A percentile compares a stretch with the other conserved stretches of the same genome.
Evolutionary conservation across 345 rosid genomes (phyloP).

Genomic region (Lagerstroemia speciosa): DNA sequence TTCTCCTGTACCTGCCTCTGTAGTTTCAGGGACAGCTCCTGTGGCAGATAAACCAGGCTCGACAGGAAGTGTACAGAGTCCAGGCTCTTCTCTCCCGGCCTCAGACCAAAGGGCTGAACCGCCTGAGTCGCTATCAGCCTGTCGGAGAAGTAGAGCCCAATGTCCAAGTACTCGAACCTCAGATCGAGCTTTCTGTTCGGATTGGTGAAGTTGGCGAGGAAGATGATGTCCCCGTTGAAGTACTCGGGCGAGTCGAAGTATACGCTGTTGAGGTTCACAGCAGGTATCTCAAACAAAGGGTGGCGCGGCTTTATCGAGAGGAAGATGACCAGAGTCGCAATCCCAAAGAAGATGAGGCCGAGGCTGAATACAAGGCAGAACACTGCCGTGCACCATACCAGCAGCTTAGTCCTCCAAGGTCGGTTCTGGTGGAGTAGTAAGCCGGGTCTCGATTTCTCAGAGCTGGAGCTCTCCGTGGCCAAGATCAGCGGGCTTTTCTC

Average conservation of each 20-base stretch:
- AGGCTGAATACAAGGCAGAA: constrained; percentile 71
- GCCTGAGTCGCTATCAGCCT: constrained; percentile 46
- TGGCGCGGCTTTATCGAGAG: constrained; percentile 50
- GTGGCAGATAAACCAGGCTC: constrained; percentile 70
- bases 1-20: constrained; percentile 60
- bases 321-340: constrained; percentile 65
- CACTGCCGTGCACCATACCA: constrained; percentile 70
- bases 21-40: constrained; percentile 42
- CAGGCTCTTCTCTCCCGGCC: constrained; percentile 42
- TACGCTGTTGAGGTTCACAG: constrained; percentile 59
- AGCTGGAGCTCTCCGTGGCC: constrained; percentile 12
- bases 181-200: constrained; percentile 60
- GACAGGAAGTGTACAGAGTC: constrained; percentile 56
- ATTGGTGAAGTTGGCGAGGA: constrained; percentile 65
- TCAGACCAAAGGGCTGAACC: constrained; percentile 55
- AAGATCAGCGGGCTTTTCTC: not conserved
- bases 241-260: constrained; percentile 72
- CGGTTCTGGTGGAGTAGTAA: constrained; percentile 31
- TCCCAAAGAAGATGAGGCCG: constrained; percentile 61
- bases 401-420: constrained; percentile 40
- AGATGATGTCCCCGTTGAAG: constrained; percentile 67
- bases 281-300: constrained; percentile 65
- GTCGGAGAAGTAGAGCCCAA: constrained; percentile 63
- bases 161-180: constrained; percentile 44
- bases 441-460: constrained; percentile 15